A percentile compares a stretch with the other conserved stretches of the same genome.
phyloP scores from a whole-genome alignment of 257 asterid species.

The Voacanga thouarsii region DNA sequence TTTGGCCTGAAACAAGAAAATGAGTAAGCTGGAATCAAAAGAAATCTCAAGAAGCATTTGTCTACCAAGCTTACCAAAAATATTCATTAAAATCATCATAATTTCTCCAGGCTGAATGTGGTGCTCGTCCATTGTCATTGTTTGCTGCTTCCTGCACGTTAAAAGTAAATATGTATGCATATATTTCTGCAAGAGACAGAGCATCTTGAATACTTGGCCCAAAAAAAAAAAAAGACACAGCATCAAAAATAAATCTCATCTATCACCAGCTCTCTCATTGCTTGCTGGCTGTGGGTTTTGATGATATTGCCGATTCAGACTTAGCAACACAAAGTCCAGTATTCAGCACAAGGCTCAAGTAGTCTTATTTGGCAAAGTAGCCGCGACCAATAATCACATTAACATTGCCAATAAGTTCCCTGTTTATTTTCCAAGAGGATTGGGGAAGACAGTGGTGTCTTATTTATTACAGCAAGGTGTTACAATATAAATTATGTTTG shows the following conservation, averaged over 20 bases:
- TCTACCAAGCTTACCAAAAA: slow-evolving; percentile 63
- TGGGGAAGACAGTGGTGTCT: not conserved
- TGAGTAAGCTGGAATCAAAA: not conserved
- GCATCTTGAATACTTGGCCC: no score
- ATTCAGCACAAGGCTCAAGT: not conserved
- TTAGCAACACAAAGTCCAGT: not conserved
- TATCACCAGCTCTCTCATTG: not conserved
- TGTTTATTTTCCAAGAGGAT: not conserved
- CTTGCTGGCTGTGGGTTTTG: not conserved
- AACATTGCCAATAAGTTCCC: not conserved
- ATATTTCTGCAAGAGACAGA: slow-evolving; percentile 9
- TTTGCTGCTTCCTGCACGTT: slow-evolving; percentile 79
- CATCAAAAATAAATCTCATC: not conserved
- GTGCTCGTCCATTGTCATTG: slow-evolving; percentile 89
- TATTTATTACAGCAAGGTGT: not conserved
- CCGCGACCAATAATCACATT: not conserved
- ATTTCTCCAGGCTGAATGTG: slow-evolving; percentile 99
- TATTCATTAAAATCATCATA: slow-evolving; percentile 96
- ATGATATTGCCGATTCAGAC: not conserved
- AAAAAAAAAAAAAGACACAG: not conserved
- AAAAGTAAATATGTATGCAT: slow-evolving; percentile 15
- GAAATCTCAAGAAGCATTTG: not conserved
- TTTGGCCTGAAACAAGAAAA: not conserved
- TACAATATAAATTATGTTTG: not conserved
- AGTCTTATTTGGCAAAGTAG: not conserved